Evolutionary conservation across 2,329 filamentous ascomycete species (phyloP), one percentile per base, ranked within the genome.

Genomic region (Myriangium duriaei): DNA sequence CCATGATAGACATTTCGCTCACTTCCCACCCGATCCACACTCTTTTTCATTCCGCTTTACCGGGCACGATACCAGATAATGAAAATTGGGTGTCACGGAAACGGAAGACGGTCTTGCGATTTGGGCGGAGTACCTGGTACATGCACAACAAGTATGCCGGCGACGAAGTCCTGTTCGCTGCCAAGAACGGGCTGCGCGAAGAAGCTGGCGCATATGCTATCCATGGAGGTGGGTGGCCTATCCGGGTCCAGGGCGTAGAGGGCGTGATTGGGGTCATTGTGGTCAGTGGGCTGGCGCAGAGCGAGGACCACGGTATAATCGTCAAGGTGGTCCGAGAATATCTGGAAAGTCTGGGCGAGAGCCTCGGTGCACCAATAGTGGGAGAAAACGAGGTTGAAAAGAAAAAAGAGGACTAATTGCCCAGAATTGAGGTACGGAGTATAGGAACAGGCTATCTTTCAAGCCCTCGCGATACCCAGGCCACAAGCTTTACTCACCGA

Each of bases 261-360:
- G 82, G 81, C 0, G 61, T 85, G 3, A 76, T 86, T 6, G 82
- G 73, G 1, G 76, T 84, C 1, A 74, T 86, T 15, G 74, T 86
- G 12, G 79, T 88, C 1, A 81, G 76, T 51, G 83, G 82, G 4
- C 56, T 88, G 55, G 79, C 76, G 62, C 79, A 86, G 58, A 68
- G 81, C 49, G 72, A 86, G 61, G 81, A 87, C 56, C 83, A 91
- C 57, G 74, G 74, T 6, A 72, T 86, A 26, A 75, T 88, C 51
- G 70, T 81, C 1, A 79, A 86, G 54, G 74, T 74, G 1, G 65
- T 86, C 30, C 65, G 66, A 48, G 69, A 73, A 44, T 68, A 69
- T 47, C 40, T 66, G 47, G 53, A 57, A 44, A 38, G 43, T n/a
- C 17, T 36, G 5, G 35, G 32, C 11, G 43, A 40, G 16, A 26